Conservation (phyloP, 2,329 filamentous ascomycete genomes). For the Fusarium udum region DNA sequence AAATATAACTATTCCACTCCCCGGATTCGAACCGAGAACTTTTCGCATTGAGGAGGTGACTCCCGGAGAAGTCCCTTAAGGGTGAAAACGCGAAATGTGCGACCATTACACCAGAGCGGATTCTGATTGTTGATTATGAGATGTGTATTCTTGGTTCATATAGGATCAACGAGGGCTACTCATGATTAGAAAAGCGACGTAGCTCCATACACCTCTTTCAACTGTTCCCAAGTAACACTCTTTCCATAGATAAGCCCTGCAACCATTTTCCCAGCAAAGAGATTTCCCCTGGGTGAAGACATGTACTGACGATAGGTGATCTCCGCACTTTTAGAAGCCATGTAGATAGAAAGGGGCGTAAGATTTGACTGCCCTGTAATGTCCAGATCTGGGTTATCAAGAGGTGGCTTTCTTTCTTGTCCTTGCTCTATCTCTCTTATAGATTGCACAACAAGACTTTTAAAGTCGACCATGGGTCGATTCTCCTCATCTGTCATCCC, state of each 20-base stretch:
- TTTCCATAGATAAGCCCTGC: conserved; percentile 37
- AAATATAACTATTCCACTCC: background rate
- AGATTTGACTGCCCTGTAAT: background rate
- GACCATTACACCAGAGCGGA: background rate
- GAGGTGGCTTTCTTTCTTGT: conserved; percentile 1
- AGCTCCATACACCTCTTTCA: conserved; percentile 34
- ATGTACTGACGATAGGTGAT: conserved; percentile 38
- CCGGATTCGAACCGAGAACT: background rate
- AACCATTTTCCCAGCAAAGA: conserved; percentile 30
- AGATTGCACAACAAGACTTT: conserved; percentile 19
- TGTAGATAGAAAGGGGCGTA: conserved; percentile 30
- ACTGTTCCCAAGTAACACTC: conserved; percentile 37
- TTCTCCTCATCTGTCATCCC: conserved; percentile 40
- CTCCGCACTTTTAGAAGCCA: conserved; percentile 34
- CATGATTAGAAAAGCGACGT: conserved; percentile 14
- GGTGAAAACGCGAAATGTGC: background rate
- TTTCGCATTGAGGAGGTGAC: background rate
- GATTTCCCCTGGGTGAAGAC: conserved; percentile 26
- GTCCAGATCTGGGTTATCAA: conserved; percentile 12
- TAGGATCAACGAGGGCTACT: background rate
- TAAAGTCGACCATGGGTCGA: conserved; percentile 31
- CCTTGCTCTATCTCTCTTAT: conserved; percentile 21
- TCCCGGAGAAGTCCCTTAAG: background rate
- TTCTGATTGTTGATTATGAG: background rate
- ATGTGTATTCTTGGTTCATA: background rate